Evolutionary conservation across 2,329 filamentous ascomycete genomes (phyloP).

Genomic region (Aspergillus japonicus): DNA sequence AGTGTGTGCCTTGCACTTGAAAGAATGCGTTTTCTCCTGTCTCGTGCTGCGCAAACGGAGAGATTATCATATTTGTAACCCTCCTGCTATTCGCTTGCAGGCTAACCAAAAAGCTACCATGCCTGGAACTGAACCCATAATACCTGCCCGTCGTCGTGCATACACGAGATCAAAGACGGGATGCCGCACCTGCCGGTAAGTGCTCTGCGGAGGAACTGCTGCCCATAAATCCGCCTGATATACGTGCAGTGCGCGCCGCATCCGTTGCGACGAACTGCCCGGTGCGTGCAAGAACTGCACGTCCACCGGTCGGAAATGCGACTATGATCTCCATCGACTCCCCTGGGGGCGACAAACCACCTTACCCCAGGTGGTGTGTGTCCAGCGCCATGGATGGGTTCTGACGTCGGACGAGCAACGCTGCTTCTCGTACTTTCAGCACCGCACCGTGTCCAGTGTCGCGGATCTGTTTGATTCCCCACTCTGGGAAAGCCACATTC

Average conservation of each 20-base stretch:
- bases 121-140: not conserved
- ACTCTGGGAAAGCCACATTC: not conserved
- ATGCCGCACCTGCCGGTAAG: conserved; percentile 5
- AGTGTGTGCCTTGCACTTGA: too few relatives aligned
- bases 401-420: not conserved
- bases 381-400: not conserved
- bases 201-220: not conserved
- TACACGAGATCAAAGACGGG: not conserved
- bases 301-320: not conserved
- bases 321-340: conserved; percentile 1
- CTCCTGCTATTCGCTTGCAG: too few relatives aligned
- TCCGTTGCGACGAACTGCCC: not conserved
- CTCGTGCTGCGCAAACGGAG: too few relatives aligned
- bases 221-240: too few relatives aligned
- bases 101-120: not conserved
- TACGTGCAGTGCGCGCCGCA: not conserved
- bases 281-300: not conserved
- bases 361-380: too few relatives aligned
- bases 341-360: not conserved
- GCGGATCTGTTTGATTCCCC: not conserved
- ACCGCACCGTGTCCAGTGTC: not conserved
- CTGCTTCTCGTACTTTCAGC: not conserved
- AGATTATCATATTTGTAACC: too few relatives aligned
- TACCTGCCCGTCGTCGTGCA: too few relatives aligned
- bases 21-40: too few relatives aligned